These are phyloP conservation scores for Pulveroboletus sp. DNA, from an alignment of 768 basidiomycete species.

Conservation along the genomic window DNA sequence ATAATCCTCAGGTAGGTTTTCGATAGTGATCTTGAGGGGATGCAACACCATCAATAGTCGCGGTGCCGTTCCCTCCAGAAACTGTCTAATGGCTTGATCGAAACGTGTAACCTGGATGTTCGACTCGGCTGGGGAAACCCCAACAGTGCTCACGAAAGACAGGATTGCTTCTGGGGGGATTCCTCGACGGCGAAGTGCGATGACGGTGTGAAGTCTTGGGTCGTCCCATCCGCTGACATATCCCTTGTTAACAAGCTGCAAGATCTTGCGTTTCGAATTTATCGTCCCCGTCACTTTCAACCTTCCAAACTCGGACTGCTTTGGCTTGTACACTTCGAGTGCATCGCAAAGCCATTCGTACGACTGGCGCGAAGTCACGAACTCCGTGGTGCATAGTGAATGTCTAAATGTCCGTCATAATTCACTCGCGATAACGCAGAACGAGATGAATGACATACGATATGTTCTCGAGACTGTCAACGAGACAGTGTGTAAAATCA, in stretches of 20 bases:
- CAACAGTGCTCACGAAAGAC: slow-evolving; percentile 89
- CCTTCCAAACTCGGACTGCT: slow-evolving; percentile 94
- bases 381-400: slow-evolving; percentile 94
- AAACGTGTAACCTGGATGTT: slow-evolving; percentile 88
- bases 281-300: slow-evolving; percentile 91
- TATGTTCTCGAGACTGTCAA: slow-evolving; percentile 98
- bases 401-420: slow-evolving; percentile 49
- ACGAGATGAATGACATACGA: slow-evolving; percentile 57
- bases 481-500: slow-evolving; percentile 97
- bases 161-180: slow-evolving; percentile 95
- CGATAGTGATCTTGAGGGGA: slow-evolving; percentile 87
- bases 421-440: neutral
- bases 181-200: slow-evolving; percentile 90
- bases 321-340: slow-evolving; percentile 94
- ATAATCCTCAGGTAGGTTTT: slow-evolving; percentile 87
- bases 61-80: slow-evolving; percentile 84
- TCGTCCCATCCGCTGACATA: slow-evolving; percentile 96
- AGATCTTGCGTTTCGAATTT: slow-evolving; percentile 95
- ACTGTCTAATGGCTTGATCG: slow-evolving; percentile 83
- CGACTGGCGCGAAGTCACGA: slow-evolving; percentile 91
- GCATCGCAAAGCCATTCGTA: slow-evolving; percentile 99
- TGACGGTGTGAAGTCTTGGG: slow-evolving; percentile 93
- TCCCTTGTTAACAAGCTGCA: slow-evolving; percentile 77
- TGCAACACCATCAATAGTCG: slow-evolving; percentile 87
- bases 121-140: slow-evolving; percentile 80